These are phyloP conservation scores for Geotrichum australiense DNA, from an alignment of 1,139 yeast genomes.

Conservation along the genomic window DNA sequence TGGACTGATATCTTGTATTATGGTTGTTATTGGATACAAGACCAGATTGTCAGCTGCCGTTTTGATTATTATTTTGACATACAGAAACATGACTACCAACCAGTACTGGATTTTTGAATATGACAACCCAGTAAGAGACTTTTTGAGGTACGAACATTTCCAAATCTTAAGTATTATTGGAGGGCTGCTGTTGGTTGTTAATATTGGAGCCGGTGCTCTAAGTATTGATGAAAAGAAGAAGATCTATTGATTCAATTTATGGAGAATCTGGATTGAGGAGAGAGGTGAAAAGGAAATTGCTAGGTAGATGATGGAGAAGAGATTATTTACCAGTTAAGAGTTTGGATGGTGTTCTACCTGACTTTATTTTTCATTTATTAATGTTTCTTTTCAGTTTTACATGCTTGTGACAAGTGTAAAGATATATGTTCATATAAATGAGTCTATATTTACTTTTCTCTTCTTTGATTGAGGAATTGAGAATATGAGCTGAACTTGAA, in stretches of 20 bases:
- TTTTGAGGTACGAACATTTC: conserved; percentile 85
- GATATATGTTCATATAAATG: too few relatives aligned
- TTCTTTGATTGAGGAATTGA: too few relatives aligned
- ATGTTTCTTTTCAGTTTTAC: too few relatives aligned
- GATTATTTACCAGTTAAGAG: too few relatives aligned
- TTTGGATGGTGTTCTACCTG: too few relatives aligned
- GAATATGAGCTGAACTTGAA: too few relatives aligned
- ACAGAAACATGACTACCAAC: conserved; percentile 74
- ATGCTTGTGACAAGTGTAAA: too few relatives aligned
- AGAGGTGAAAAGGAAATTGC: too few relatives aligned
- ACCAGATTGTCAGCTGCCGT: conserved; percentile 83
- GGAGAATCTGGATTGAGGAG: too few relatives aligned
- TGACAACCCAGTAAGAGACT: conserved; percentile 77
- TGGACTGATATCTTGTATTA: conserved; percentile 65
- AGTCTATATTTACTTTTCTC: too few relatives aligned
- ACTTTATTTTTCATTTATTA: too few relatives aligned
- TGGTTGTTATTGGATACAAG: conserved; percentile 88
- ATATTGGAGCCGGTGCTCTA: conserved; percentile 94
- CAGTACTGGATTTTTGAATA: conserved; percentile 79
- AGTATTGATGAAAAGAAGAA: conserved; percentile 95
- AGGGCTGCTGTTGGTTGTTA: conserved; percentile 81
- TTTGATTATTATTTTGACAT: conserved; percentile 63
- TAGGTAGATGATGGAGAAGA: too few relatives aligned
- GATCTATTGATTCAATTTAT: conserved; percentile 70
- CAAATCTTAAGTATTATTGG: conserved; percentile 95